Base-by-base conservation (phyloP, 768 basidiomycete genomes). In the Crassisporium funariophilum region DNA sequence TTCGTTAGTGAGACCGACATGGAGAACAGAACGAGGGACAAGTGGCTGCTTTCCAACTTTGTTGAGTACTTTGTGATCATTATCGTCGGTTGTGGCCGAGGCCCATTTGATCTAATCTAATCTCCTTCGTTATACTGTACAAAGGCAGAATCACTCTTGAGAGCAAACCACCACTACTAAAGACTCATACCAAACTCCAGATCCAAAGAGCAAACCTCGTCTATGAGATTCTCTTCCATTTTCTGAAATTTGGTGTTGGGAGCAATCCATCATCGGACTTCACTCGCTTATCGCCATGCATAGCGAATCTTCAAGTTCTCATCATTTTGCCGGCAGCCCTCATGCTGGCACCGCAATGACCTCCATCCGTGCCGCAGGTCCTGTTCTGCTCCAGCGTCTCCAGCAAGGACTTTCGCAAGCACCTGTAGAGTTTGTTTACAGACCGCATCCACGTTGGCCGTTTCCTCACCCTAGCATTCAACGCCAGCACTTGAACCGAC, bases 371-470 rank as follows among this genome's bases (percentile, higher is more conserved):
- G 36, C 59, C 59, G 19, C 50, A 20, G 56, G 55, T 13, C 56
- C 60, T 19, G 44, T 45, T n/a, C 53, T 60, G 13, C 65, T 76
- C 9, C 59, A 64, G 22, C 63, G 63, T 27, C 57, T 87, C 12
- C 79, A 79, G 44, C 67, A 66, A 5, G 73, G 78, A 12, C 48
- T 71, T 20, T 68, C 69, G 3, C 52, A 61, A 16, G 74, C 74
- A 3, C 53, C 73, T 12, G 40, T 88, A 13, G 84, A 88, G 58
- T 70, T 91, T 20, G 62, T 90, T 11, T 81, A 82, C 62, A 62
- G 70, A 8, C 71, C 85, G 2, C 83, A 89, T 56, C 62, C 72
- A 11, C 66, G 58, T 22, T 92, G 90, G 90, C 90, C 90, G 8
- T 59, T 81, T 7, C 75, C 71, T 2, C 53, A 45, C 40, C 24